Conservation (phyloP, 2,329 filamentous ascomycete species). For the Pestalotiopsis fici region DNA sequence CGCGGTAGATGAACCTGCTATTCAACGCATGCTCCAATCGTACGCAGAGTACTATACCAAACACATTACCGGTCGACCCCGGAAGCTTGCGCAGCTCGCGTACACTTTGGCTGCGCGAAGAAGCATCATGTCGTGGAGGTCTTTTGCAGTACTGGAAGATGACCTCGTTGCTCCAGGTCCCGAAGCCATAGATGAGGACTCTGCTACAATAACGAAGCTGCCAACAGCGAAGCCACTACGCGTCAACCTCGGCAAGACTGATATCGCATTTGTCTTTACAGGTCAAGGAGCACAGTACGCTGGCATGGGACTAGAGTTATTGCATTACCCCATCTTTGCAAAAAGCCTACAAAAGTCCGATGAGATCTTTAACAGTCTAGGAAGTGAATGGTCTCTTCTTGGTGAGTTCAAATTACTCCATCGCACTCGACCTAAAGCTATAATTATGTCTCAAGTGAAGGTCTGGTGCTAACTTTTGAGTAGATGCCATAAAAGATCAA, state of each 20-base stretch:
- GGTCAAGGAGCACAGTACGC: slow-evolving; percentile 40
- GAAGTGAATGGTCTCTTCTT: slow-evolving; percentile 12
- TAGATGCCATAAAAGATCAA: too few species aligned
- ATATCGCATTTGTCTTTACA: slow-evolving; percentile 28
- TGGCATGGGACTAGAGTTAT: slow-evolving; percentile 32
- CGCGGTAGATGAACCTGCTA: slow-evolving; percentile 26
- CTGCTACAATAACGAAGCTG: neutral
- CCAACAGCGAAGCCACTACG: neutral
- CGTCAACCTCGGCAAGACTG: neutral
- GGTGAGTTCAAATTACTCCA: slow-evolving; percentile 10
- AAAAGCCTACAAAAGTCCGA: slow-evolving; percentile 14
- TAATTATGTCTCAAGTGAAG: slow-evolving; percentile 12
- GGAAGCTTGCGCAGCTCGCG: slow-evolving; percentile 22
- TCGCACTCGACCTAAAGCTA: neutral
- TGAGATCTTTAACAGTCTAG: slow-evolving; percentile 6
- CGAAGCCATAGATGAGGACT: neutral
- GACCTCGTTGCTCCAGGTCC: too few species aligned
- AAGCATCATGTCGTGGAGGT: slow-evolving; percentile 25
- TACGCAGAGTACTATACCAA: slow-evolving; percentile 22
- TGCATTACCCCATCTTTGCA: slow-evolving; percentile 19
- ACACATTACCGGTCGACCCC: slow-evolving; percentile 7
- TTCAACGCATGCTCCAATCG: slow-evolving; percentile 22
- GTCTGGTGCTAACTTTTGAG: too few species aligned
- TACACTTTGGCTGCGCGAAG: slow-evolving; percentile 26
- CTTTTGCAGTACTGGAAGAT: slow-evolving; percentile 18